Evolutionary conservation across 805 yeast species (phyloP), one percentile per base, ranked within the genome.

Genomic region (Kuraishia ogatae): DNA sequence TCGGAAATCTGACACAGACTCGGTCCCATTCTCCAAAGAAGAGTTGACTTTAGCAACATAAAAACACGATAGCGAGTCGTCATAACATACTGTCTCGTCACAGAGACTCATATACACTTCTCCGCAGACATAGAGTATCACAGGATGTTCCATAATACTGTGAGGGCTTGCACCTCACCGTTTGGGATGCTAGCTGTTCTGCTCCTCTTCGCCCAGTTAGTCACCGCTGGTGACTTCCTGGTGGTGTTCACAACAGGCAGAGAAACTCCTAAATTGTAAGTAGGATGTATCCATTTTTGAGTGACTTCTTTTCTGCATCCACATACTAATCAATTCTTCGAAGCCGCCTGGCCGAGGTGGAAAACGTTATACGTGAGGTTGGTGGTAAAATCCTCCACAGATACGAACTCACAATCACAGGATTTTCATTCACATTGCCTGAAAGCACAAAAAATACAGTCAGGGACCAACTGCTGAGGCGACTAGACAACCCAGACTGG

Each of bases 341-440:
- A 8, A 50, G 53, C 28, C 53, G n/a, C 20, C 63, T 74, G 17
- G 60, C 64, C 4, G 62, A 64, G 2, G 66, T 78, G 10, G 73
- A 70, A 52, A 54, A 62, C 13, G 60, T 68, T 35, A 67, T 79
- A 26, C 59, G 64, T 47, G 61, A 64, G 13, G 56, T 75, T 7
- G 82, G 81, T 7, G 83, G 80, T 2, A 60, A 58, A 19, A 71
- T 80, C 51, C 73, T 74, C 19, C 78, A 77, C 58, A 81, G 78
- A 56, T 79, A 77, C 64, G 62, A 67, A 52, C 70, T 74, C 2
- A 68, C 78, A 13, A 65, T 79, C 48, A 74, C 77, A 55, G 84
- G 84, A 0, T 78, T 79, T 62, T 69, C 80, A 6, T 69, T 77
- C 55, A 66, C 67, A 4, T 57, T 77, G 5, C 76, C 79, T 13